Conservation (phyloP, 2,329 filamentous ascomycete species). For the Sclerotinia minor region DNA sequence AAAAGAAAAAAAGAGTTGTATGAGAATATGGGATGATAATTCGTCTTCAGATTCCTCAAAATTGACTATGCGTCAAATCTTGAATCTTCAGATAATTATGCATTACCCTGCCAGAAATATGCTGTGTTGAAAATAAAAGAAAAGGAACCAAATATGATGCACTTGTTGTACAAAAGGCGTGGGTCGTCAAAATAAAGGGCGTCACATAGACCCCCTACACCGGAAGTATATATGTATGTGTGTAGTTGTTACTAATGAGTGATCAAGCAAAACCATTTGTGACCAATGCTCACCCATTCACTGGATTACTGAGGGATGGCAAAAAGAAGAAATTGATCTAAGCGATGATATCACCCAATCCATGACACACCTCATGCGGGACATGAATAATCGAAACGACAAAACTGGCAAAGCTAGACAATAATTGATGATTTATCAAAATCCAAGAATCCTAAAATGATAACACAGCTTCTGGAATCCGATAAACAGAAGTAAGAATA, state of each 20-base stretch:
- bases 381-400: conserved; percentile 3
- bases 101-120: conserved; percentile 12
- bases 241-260: conserved; percentile 16
- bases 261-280: conserved; percentile 8
- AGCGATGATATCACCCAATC: conserved; percentile 20
- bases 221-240: conserved; percentile 9
- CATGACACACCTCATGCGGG: not conserved
- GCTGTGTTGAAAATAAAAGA: conserved; percentile 4
- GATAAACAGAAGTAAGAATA: not conserved
- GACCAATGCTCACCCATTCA: conserved; percentile 13
- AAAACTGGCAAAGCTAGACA: not conserved
- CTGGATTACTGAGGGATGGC: not conserved
- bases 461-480: conserved; percentile 1
- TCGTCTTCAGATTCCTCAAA: not conserved
- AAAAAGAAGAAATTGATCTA: conserved; percentile 3
- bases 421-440: conserved; percentile 13
- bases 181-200: conserved; percentile 26
- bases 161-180: conserved; percentile 24
- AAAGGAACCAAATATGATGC: conserved; percentile 18
- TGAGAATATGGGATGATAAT: conserved; percentile 6
- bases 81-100: not conserved
- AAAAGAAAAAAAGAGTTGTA: too few species aligned
- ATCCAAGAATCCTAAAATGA: conserved; percentile 1
- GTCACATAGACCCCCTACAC: conserved; percentile 22
- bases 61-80: not conserved